phyloP scores from a whole-genome alignment of 108 stramenopile genomes.

The Cylindrotheca closterium region DNA sequence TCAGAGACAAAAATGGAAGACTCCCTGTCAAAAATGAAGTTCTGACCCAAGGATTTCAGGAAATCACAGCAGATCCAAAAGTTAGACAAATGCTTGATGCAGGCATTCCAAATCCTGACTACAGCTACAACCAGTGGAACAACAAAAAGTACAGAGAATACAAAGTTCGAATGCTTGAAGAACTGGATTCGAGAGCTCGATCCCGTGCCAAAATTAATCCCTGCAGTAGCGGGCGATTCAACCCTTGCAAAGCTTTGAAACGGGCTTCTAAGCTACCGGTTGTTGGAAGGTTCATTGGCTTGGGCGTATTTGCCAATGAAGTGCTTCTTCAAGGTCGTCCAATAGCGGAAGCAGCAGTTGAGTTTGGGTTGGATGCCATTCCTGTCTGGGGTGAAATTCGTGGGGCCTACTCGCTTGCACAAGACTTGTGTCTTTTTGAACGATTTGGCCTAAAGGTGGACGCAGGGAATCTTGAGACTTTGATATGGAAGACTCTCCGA shows the following conservation, averaged over 20 bases:
- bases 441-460: neutral
- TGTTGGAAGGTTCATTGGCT: neutral
- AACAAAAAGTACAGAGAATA: neutral
- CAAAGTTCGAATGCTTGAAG: neutral
- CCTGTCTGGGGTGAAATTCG: neutral
- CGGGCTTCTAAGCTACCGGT: neutral
- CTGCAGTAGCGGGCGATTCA: neutral
- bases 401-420: neutral
- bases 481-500: neutral
- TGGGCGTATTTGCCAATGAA: neutral
- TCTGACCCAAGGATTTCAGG: neutral
- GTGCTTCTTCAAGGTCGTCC: neutral
- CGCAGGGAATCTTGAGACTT: neutral
- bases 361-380: conserved; percentile 1
- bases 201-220: neutral
- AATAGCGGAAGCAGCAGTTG: neutral
- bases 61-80: neutral
- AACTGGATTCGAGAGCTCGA: neutral
- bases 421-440: neutral
- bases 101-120: conserved; percentile 1
- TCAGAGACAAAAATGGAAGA: neutral
- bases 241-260: neutral
- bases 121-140: conserved; percentile 1
- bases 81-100: neutral
- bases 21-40: conserved; percentile 1